Base-by-base conservation (phyloP, 352 stramenopile species). In the Phytopythium aichiense region DNA sequence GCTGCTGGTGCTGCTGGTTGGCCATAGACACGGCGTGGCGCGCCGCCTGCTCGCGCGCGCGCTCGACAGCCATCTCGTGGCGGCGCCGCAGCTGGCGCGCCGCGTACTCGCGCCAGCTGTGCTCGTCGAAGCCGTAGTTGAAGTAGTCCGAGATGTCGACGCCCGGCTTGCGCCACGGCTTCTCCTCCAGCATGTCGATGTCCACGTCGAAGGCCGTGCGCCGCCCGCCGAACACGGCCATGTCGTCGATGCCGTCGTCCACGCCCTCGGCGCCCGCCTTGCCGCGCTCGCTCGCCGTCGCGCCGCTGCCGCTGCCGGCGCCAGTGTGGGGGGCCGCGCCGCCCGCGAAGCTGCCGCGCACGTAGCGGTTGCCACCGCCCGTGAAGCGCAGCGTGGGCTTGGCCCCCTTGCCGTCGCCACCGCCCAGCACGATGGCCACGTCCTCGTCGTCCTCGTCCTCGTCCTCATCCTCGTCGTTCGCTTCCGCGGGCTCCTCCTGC, bases 71-170 rank as follows among this genome's bases (percentile, higher is more conserved):
- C 23, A 92, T 56, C 6, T 95, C 81, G 2, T 83, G 80, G 25
- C 87, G 80, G 22, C 89, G 38, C 4, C 76, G 73, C 31, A 96
- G 66, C 57, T 97, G 89, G 25, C 82, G 78, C 42, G 78, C 74
- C 16, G 85, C 88, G 38, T 97, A 97, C 31, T 94, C 85, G 68
- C 89, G 68, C 60, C 66, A 76, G 56, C 81, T 91, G 51, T 93
- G 74, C 68, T 97, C 91, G 58, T 95, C 91, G 67, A 97, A 97
- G 16, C 90, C 91, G 61, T 97, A 97, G 72, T 97, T 97, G 60
- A 97, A 97, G 67, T 97, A 97, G 73, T 97, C 90, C 20, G 86
- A 95, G 61, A 97, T 95, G 74, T 97, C 91, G 28, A 96, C 86
- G 30, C 90, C 89, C 1, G 87, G 89, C 60, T 96, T 94, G 11